phyloP scores from a whole-genome alignment of 345 rosid genomes.

The Lumnitzera racemosa region DNA sequence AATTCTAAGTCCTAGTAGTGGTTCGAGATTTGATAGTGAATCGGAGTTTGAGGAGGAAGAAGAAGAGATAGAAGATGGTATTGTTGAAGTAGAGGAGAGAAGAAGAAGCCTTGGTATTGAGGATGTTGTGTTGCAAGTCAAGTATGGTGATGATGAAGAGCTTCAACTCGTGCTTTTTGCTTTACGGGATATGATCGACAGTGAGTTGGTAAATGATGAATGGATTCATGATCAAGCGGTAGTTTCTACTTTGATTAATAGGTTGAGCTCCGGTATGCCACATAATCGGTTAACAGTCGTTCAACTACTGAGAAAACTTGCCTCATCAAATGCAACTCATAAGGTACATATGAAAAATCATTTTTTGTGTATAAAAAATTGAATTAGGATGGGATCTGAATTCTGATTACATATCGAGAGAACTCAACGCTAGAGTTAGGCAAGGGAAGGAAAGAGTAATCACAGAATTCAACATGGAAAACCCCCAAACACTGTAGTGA shows the following conservation, averaged over 20 bases:
- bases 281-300: constrained; percentile 29
- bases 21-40: constrained; percentile 27
- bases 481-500: too few relatives aligned
- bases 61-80: constrained; percentile 8
- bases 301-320: constrained; percentile 38
- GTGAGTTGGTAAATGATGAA: constrained; percentile 23
- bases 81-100: constrained; percentile 23
- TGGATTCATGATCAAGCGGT: constrained; percentile 43
- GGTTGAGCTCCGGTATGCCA: constrained; percentile 33
- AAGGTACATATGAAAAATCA: constrained; percentile 29
- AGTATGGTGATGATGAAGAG: constrained; percentile 44
- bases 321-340: constrained; percentile 20
- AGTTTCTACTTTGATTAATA: constrained; percentile 29
- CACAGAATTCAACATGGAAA: too few relatives aligned
- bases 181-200: constrained; percentile 22
- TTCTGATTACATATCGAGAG: too few relatives aligned
- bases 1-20: constrained; percentile 21
- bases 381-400: neutral
- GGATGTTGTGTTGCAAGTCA: constrained; percentile 47
- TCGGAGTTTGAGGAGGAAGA: constrained; percentile 27
- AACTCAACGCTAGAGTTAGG: too few relatives aligned
- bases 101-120: constrained; percentile 24
- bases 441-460: too few relatives aligned
- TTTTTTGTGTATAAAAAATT: neutral
- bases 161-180: constrained; percentile 29